Base-by-base conservation (phyloP, 164 flowering plant genomes). In the Dillenia suffruticosa region DNA sequence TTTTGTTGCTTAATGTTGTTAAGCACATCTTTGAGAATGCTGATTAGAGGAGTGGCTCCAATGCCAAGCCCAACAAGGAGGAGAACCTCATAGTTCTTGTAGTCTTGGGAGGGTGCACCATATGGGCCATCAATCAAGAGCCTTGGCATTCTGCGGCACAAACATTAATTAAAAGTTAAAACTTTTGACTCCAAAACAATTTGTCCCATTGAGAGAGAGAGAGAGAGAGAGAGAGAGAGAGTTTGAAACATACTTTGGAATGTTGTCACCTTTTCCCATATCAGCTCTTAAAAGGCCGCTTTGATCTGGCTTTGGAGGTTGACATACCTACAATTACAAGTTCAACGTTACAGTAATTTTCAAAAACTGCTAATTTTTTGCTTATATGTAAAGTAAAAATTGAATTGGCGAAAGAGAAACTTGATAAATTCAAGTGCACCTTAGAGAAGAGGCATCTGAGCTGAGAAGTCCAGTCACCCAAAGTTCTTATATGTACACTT, bases 91-190 rank as follows among this genome's bases (percentile, higher is more conserved):
- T 85, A 85, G 1, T 83, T 53, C 19, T 74, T 80, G 79, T 86
- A 82, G 74, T 86, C 84, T 24, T 86, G 91, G 13, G 91, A 83
- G 2, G 91, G 91, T 0, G 91, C 91, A 16, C 91, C 91, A 52
- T 86, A 86, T 0, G 91, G 85, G 0, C 91, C 91, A 13, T 83
- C 88, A 16, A 84, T 79, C 43, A 68, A 54, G 48, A 85, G 68
- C 63, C 48, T 83, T 8, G 90, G 90, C 26, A 79, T 51, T 66
- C 88, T 85, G 74, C 13, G 14, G 40, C 40, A 32, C 40, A 5
- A 4, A 32, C 40, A 32, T 32, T 32, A 32, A 32, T 4, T 32
- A 0, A 32, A 32, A 32, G 5, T 26, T 1, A 26, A 26, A 26
- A 26, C 40, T 26, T 5, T 26, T 26, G 40, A 26, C 40, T 26